These are phyloP conservation scores for Lipomyces sp. DNA, from an alignment of 805 yeast genomes.

Conservation along the genomic window DNA sequence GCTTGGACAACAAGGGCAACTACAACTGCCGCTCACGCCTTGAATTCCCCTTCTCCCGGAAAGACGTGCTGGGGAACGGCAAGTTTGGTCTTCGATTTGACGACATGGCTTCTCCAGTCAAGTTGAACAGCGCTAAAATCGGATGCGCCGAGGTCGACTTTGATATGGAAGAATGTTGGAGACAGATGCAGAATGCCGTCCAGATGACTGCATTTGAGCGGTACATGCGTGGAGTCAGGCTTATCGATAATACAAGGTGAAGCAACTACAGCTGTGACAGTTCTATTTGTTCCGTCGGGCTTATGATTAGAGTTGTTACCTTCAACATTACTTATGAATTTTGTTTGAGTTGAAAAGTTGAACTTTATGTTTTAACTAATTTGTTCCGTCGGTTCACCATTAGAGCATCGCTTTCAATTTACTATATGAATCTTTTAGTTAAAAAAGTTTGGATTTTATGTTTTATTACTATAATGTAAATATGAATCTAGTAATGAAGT, in stretches of 20 bases:
- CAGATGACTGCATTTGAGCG: conserved; percentile 1
- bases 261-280: too few species aligned
- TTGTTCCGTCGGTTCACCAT: too few species aligned
- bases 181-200: neutral
- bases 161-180: neutral
- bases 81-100: conserved; percentile 4
- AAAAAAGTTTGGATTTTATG: too few species aligned
- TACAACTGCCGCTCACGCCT: conserved; percentile 1
- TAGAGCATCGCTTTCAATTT: too few species aligned
- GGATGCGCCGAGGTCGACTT: neutral
- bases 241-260: neutral
- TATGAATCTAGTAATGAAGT: too few species aligned
- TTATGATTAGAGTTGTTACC: too few species aligned
- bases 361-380: neutral
- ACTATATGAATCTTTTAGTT: too few species aligned
- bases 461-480: too few species aligned
- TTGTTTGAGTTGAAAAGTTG: neutral
- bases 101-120: conserved; percentile 3
- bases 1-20: conserved; percentile 1
- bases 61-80: neutral
- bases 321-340: neutral
- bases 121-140: neutral
- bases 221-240: neutral
- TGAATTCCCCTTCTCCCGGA: neutral
- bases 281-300: too few species aligned